Conservation (phyloP, 2,329 filamentous ascomycete genomes). For the Emmonsia crescens region DNA sequence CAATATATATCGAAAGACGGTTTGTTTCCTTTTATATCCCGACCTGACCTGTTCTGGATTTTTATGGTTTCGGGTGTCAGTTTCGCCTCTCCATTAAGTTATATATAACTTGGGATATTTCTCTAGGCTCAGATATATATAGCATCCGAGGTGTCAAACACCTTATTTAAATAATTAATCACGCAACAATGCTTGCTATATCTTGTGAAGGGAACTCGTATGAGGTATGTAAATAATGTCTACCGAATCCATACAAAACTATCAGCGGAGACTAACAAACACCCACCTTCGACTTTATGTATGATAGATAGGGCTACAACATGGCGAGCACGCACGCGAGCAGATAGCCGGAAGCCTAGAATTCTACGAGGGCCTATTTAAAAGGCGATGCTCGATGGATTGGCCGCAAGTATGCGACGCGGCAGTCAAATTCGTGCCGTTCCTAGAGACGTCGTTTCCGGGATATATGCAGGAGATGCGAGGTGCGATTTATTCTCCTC, state of each 20-base stretch:
- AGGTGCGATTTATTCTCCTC: constrained; percentile 12
- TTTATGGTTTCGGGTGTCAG: too few species aligned
- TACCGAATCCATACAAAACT: not conserved
- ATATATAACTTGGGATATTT: too few species aligned
- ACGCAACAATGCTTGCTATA: constrained; percentile 17
- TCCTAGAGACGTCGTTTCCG: constrained; percentile 26
- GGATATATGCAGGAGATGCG: constrained; percentile 24
- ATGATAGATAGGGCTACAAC: constrained; percentile 20
- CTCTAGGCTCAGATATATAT: too few species aligned
- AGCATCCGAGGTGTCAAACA: too few species aligned
- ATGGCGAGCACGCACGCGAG: constrained; percentile 18
- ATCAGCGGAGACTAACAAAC: not conserved
- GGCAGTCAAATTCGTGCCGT: constrained; percentile 35
- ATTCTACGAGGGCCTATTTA: constrained; percentile 20
- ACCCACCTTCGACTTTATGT: not conserved
- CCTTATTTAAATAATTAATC: not conserved
- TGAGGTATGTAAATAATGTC: constrained; percentile 13
- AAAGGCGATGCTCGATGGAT: constrained; percentile 24
- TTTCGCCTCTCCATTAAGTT: too few species aligned
- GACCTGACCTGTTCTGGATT: too few species aligned
- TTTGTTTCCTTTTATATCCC: not conserved
- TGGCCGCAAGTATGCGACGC: constrained; percentile 39
- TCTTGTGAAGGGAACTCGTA: constrained; percentile 18
- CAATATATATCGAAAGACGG: not conserved
- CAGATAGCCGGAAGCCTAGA: constrained; percentile 20